phyloP scores from a whole-genome alignment of 2,329 filamentous ascomycete species.

The Colletotrichum tabaci region DNA sequence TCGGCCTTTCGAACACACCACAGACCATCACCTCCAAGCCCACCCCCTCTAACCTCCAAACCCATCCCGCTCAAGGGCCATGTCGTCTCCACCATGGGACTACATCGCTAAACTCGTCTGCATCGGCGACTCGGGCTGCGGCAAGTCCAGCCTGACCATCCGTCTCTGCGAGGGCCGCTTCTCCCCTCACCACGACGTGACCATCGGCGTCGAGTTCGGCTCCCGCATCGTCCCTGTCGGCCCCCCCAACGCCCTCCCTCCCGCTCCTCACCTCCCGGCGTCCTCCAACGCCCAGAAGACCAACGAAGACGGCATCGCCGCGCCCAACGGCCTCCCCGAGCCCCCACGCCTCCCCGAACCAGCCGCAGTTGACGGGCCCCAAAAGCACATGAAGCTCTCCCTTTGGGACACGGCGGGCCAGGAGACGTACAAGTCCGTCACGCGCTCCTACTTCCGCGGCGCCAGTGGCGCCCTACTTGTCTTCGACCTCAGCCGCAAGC shows the following conservation, averaged over 20 bases:
- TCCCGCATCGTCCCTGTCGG: constrained; percentile 93
- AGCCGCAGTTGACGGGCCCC: constrained; percentile 52
- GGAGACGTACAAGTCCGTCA: constrained; percentile 98
- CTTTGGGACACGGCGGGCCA: constrained; percentile 98
- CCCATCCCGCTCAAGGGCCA: constrained; percentile 50
- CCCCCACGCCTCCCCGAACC: constrained; percentile 60
- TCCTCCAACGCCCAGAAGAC: constrained; percentile 33
- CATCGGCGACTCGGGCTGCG: constrained; percentile 96
- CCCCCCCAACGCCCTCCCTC: constrained; percentile 76
- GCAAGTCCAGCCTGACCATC: constrained; percentile 94
- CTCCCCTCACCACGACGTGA: constrained; percentile 94
- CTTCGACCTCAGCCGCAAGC: constrained; percentile 90
- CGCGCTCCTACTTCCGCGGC: constrained; percentile 92
- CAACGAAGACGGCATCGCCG: constrained; percentile 33
- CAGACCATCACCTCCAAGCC: constrained; percentile 23
- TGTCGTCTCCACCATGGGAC: constrained; percentile 86
- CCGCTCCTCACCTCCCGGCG: constrained; percentile 45
- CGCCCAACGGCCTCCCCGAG: constrained; percentile 64
- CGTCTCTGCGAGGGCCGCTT: constrained; percentile 97
- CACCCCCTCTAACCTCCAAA: constrained; percentile 25
- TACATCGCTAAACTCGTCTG: constrained; percentile 99
- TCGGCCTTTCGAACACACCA: constrained; percentile 11
- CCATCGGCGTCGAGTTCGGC: constrained; percentile 96
- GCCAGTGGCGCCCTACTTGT: constrained; percentile 82
- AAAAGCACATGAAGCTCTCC: constrained; percentile 91